Evolutionary conservation across 495 filamentous ascomycete species (phyloP).

Genomic region (Hypoxylon lienhwacheense): DNA sequence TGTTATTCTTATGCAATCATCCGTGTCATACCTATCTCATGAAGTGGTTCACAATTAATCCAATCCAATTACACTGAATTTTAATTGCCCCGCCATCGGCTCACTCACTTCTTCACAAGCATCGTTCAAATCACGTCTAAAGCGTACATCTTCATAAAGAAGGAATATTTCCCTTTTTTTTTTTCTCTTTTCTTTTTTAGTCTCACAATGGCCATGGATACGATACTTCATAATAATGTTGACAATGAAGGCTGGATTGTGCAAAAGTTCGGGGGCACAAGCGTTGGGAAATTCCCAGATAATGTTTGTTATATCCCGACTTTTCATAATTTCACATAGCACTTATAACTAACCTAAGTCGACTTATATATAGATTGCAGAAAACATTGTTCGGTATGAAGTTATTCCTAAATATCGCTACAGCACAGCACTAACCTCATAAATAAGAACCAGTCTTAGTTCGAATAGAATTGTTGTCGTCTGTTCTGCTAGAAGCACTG

Average conservation of each 20-base stretch:
- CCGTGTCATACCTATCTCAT: background rate
- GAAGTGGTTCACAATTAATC: too few relatives aligned
- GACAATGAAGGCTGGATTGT: conserved; percentile 65
- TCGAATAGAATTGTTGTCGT: conserved; percentile 79
- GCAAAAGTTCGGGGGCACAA: conserved; percentile 84
- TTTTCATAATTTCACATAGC: background rate
- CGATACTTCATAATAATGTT: conserved; percentile 38
- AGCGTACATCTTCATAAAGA: background rate
- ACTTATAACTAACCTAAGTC: conserved; percentile 22
- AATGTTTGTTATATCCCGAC: conserved; percentile 32
- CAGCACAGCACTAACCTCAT: conserved; percentile 22
- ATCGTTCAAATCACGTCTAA: conserved; percentile 2
- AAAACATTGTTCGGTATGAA: conserved; percentile 71
- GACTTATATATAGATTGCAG: conserved; percentile 59
- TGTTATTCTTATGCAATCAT: too few relatives aligned
- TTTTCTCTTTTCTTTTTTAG: background rate
- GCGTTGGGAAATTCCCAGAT: conserved; percentile 49
- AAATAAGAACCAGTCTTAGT: conserved; percentile 64
- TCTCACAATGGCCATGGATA: conserved; percentile 24
- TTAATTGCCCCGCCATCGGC: conserved; percentile 28
- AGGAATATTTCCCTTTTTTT: conserved; percentile 3
- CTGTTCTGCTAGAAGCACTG: conserved; percentile 88
- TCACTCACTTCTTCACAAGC: conserved; percentile 4
- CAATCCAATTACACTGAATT: conserved; percentile 1
- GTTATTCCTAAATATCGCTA: conserved; percentile 3